Evolutionary conservation across 176 grass and related monocot genomes (phyloP).

Genomic region (Cenchrus purpureus): DNA sequence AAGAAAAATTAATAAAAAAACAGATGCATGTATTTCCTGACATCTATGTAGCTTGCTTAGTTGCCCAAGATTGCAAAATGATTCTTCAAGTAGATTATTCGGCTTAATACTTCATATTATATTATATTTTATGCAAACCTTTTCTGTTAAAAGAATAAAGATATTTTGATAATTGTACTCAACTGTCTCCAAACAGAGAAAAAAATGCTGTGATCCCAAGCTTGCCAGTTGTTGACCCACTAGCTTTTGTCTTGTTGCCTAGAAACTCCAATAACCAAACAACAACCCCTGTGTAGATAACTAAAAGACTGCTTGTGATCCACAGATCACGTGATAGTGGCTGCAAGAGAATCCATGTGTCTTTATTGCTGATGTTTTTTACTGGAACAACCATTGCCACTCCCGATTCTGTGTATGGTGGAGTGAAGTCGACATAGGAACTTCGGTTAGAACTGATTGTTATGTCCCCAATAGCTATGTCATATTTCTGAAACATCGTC

Average conservation of each 20-base stretch:
- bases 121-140: background rate
- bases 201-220: slow-evolving; percentile 33
- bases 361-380: slow-evolving; percentile 22
- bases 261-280: slow-evolving; percentile 54
- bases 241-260: slow-evolving; percentile 20
- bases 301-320: slow-evolving; percentile 39
- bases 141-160: too few species aligned
- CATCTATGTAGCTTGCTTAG: too few species aligned
- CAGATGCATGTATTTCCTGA: too few species aligned
- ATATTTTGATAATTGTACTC: slow-evolving; percentile 31
- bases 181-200: slow-evolving; percentile 50
- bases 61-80: too few species aligned
- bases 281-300: slow-evolving; percentile 53
- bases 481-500: slow-evolving; percentile 29
- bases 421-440: slow-evolving; percentile 49
- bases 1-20: too few species aligned
- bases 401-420: slow-evolving; percentile 56
- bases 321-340: slow-evolving; percentile 55
- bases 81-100: too few species aligned
- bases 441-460: slow-evolving; percentile 57
- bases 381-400: slow-evolving; percentile 58
- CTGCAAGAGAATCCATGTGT: slow-evolving; percentile 56
- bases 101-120: background rate
- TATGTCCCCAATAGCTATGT: slow-evolving; percentile 56
- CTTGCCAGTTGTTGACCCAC: background rate